Percentiles rank a stretch among this genome's conserved stretches.
phyloP scores from a whole-genome alignment of 148 eudicot genomes.

The Tetragonia tetragonoides region DNA sequence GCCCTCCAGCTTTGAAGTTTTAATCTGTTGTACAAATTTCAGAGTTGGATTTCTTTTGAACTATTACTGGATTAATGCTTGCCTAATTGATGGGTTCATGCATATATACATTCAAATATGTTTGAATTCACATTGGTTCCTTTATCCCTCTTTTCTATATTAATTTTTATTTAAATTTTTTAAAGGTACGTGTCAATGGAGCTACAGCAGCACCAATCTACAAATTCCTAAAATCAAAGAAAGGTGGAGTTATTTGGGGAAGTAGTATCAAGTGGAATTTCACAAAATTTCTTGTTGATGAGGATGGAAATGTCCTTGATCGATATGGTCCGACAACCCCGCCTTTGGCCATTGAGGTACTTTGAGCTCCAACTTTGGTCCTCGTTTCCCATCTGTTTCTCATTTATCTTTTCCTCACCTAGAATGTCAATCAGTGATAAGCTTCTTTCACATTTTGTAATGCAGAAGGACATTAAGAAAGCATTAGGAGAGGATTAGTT shows the following conservation, averaged over 20 bases:
- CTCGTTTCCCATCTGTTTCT: neutral
- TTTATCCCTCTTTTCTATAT: neutral
- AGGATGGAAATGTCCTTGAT: constrained; percentile 58
- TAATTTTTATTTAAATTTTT: neutral
- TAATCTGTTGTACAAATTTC: too few species aligned
- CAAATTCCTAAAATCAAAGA: constrained; percentile 65
- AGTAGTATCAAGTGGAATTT: constrained; percentile 84
- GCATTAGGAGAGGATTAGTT: constrained; percentile 43
- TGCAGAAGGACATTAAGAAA: constrained; percentile 53
- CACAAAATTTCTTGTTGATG: constrained; percentile 77
- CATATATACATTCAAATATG: too few species aligned
- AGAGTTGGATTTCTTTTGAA: too few species aligned
- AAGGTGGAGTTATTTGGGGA: constrained; percentile 43
- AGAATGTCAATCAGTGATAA: neutral
- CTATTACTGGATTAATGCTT: too few species aligned
- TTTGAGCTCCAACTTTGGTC: neutral
- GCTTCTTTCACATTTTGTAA: neutral
- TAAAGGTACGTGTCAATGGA: constrained; percentile 70
- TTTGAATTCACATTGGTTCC: too few species aligned
- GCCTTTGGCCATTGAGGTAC: constrained; percentile 63
- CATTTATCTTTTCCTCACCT: neutral
- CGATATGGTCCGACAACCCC: constrained; percentile 54
- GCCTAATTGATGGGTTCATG: too few species aligned
- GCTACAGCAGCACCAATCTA: constrained; percentile 56
- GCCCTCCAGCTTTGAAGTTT: too few species aligned